Percentiles rank a stretch among this genome's conserved stretches.
Conservation (phyloP, 1,284 basidiomycete species). For the Coriolopsis trogii region DNA sequence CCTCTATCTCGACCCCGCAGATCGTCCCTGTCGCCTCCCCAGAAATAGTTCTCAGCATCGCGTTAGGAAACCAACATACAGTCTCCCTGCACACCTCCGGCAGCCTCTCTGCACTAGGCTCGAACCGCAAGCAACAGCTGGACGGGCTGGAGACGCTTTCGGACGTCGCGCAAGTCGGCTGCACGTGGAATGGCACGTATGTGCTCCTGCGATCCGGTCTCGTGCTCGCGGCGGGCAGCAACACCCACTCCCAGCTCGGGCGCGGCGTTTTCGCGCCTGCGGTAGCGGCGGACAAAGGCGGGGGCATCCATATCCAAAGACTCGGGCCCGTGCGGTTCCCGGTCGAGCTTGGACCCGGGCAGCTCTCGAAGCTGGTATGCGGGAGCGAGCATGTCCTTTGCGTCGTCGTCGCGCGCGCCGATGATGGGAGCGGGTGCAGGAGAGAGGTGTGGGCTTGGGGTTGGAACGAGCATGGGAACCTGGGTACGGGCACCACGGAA, state of each 20-base stretch:
- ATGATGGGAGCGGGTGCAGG: conserved; percentile 25
- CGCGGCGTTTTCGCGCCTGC: no score
- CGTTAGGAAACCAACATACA: conserved; percentile 76
- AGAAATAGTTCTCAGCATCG: conserved; percentile 40
- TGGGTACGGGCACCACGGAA: conserved; percentile 65
- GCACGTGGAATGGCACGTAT: conserved; percentile 88
- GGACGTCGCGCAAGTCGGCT: conserved; percentile 47
- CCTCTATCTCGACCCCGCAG: conserved; percentile 39
- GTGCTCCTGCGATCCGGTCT: conserved; percentile 37
- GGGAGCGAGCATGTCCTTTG: conserved; percentile 84
- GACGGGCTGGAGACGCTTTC: conserved; percentile 38
- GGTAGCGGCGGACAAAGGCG: no score
- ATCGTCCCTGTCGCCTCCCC: conserved; percentile 29
- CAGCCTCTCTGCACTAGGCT: conserved; percentile 57
- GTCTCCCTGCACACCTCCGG: conserved; percentile 57
- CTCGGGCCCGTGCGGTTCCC: conserved; percentile 41
- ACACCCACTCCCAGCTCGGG: conserved; percentile 75
- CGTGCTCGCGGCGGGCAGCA: conserved; percentile 59
- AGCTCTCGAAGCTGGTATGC: conserved; percentile 48
- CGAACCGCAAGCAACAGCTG: conserved; percentile 73
- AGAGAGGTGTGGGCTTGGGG: conserved; percentile 81
- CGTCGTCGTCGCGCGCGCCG: conserved; percentile 12
- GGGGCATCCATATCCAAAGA: no score
- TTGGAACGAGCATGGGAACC: conserved; percentile 96
- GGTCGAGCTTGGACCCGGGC: conserved; percentile 23